Percentiles rank a stretch among this genome's conserved stretches.
Evolutionary conservation across 1,284 basidiomycete species (phyloP).

Genomic region (Pyrrhoderma lamaoense): DNA sequence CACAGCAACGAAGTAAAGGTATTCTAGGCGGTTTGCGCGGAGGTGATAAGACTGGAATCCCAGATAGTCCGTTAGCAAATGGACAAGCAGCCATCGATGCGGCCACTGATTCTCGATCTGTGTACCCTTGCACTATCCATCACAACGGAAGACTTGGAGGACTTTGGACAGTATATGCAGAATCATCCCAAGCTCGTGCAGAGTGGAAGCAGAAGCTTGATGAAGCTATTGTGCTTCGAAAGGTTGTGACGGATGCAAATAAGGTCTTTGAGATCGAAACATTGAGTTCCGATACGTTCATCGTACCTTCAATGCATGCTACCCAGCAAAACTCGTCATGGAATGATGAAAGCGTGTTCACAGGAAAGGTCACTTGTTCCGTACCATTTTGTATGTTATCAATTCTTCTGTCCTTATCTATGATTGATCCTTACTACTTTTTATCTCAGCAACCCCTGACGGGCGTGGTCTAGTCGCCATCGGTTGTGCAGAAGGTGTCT

Average conservation of each 20-base stretch:
- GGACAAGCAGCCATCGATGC: slow-evolving; percentile 35
- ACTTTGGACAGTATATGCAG: slow-evolving; percentile 79
- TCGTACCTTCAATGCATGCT: slow-evolving; percentile 53
- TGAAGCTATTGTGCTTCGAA: slow-evolving; percentile 79
- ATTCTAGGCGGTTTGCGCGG: slow-evolving; percentile 50
- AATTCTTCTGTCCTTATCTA: too few species aligned
- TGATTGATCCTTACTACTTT: too few species aligned
- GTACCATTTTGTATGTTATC: slow-evolving; percentile 77
- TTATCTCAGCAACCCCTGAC: slow-evolving; percentile 63
- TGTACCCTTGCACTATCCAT: slow-evolving; percentile 81
- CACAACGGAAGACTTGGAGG: slow-evolving; percentile 82
- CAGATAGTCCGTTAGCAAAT: slow-evolving; percentile 29
- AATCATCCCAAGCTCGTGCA: slow-evolving; percentile 61
- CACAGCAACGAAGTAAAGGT: slow-evolving; percentile 57
- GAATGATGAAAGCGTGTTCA: slow-evolving; percentile 68
- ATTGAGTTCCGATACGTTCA: slow-evolving; percentile 80
- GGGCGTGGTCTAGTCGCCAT: slow-evolving; percentile 82
- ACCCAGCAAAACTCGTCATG: slow-evolving; percentile 45
- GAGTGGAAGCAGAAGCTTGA: slow-evolving; percentile 90
- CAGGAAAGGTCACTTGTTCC: slow-evolving; percentile 88
- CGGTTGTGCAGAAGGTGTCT: slow-evolving; percentile 93
- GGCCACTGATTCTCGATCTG: slow-evolving; percentile 54
- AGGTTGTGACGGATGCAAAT: slow-evolving; percentile 84
- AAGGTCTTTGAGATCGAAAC: slow-evolving; percentile 89
- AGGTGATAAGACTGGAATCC: slow-evolving; percentile 28